phyloP scores from a whole-genome alignment of 139 green algal species.

The Closterium sp. region DNA sequence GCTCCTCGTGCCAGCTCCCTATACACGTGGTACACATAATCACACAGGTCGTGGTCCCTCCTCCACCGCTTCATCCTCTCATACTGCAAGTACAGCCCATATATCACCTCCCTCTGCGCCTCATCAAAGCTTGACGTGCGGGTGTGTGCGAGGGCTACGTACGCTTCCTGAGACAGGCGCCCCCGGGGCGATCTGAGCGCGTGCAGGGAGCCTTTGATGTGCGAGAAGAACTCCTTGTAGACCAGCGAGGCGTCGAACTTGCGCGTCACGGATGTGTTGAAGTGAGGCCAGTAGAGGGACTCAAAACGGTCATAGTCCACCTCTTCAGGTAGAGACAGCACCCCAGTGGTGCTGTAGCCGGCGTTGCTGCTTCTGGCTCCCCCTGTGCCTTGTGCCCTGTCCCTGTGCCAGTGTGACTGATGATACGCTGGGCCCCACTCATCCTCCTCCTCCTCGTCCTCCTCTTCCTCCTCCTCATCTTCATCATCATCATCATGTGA shows the following conservation, averaged over 20 bases:
- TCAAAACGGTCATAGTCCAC: slow-evolving; percentile 12
- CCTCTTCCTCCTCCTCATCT: background rate
- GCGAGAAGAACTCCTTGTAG: slow-evolving; percentile 69
- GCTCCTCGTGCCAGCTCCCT: background rate
- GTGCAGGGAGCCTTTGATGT: no score
- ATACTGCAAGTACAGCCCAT: slow-evolving; percentile 64
- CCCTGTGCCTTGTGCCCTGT: no score
- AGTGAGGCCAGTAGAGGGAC: slow-evolving; percentile 24
- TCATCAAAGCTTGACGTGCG: slow-evolving; percentile 70
- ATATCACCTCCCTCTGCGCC: slow-evolving; percentile 63
- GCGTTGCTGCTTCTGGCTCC: no score
- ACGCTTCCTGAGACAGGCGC: slow-evolving; percentile 59
- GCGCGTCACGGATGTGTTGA: background rate
- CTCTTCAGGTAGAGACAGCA: slow-evolving; percentile 29
- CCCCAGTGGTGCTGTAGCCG: background rate
- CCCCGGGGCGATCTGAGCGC: slow-evolving; percentile 47
- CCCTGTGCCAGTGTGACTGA: no score
- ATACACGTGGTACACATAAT: slow-evolving; percentile 30
- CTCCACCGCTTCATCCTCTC: slow-evolving; percentile 48
- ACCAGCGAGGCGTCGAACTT: slow-evolving; percentile 38
- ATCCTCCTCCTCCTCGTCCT: background rate
- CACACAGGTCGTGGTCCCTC: slow-evolving; percentile 21
- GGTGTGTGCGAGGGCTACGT: slow-evolving; percentile 63
- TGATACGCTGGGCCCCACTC: background rate
- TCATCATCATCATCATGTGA: no score